Percentiles rank a stretch among this genome's conserved stretches.
These are phyloP conservation scores for Rhizopogon roseolus DNA, from an alignment of 768 basidiomycete species.

Conservation along the genomic window DNA sequence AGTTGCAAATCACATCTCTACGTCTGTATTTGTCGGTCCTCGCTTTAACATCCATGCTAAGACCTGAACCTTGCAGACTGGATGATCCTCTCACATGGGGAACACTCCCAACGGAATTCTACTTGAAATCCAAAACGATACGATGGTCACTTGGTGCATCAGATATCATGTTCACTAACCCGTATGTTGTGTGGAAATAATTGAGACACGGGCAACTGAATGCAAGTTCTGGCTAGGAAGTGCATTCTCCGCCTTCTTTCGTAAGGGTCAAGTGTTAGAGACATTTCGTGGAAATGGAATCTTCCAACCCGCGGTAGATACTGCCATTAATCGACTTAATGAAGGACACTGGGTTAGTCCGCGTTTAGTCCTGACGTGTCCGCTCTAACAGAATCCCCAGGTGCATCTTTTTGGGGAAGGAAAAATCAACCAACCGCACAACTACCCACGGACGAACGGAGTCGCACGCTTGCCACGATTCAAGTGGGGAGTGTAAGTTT, in stretches of 20 bases:
- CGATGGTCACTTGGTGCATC: conserved; percentile 92
- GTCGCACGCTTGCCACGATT: conserved; percentile 61
- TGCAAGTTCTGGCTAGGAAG: conserved; percentile 39
- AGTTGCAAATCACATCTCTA: conserved; percentile 96
- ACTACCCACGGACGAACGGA: conserved; percentile 40
- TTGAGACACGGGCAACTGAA: conserved; percentile 10
- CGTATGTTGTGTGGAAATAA: conserved; percentile 42
- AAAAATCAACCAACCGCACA: conserved; percentile 72
- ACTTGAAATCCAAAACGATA: conserved; percentile 52
- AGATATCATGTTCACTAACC: conserved; percentile 93
- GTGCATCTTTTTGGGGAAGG: conserved; percentile 91
- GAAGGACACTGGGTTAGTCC: conserved; percentile 78
- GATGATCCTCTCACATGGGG: conserved; percentile 92
- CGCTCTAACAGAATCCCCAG: conserved; percentile 33
- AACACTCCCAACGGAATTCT: conserved; percentile 61
- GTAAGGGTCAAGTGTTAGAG: conserved; percentile 86
- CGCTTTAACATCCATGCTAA: background rate
- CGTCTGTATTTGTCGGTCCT: conserved; percentile 42
- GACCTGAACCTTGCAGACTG: conserved; percentile 39
- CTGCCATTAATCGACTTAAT: conserved; percentile 77
- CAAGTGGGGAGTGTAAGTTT: conserved; percentile 92
- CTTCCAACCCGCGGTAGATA: conserved; percentile 81
- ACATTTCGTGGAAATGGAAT: conserved; percentile 89
- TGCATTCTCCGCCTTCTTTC: conserved; percentile 80
- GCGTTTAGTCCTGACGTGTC: background rate